Evolutionary conservation across 2,329 filamentous ascomycete genomes (phyloP), one percentile per base, ranked within the genome.

Genomic region (Hypoxylon sp.): DNA sequence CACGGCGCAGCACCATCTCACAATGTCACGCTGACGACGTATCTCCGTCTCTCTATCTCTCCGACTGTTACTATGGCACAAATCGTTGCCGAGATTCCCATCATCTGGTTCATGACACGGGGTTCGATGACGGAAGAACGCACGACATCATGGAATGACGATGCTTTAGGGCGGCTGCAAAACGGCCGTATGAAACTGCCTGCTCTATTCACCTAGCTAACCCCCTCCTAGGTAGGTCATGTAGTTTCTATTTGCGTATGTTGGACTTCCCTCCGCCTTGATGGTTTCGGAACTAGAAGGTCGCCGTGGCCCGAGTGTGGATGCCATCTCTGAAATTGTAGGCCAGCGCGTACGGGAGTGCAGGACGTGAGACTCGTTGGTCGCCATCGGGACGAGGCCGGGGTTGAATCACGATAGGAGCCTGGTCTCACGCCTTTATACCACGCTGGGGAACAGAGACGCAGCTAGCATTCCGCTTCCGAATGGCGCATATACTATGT

Each of bases 401-500:
- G 21, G 20, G 18, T 10, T 35, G 17, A 10, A 6, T 9, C 24
- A n/a, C 5, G 18, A 23, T 3, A 47, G n/a, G 23, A 13, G 29
- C 21, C 15, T 9, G 18, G 7, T 2, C 26, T 11, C n/a, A 18
- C 9, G 29, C 2, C 17, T 23, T 24, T 13, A 33, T 24, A 27
- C 23, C 24, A 31, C 15, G 18, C n/a, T 17, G 17, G 21, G n/a
- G 31, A 29, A 51, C 20, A 27, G 10, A 15, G 13, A 13, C 20
- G 38, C 27, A 42, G 37, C 17, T 4, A 48, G 50, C 43, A 56
- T 48, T 47, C 17, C 27, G 46, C 33, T 53, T 48, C 48, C 21
- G 31, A 55, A 52, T 62, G 23, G 31, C 37, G 24, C 51, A 42
- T 35, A 48, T 55, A 60, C 53, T 58, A 45, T 43, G 51, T 66